These are phyloP conservation scores for Paragyromitra xinjiangensis DNA, from an alignment of 495 filamentous ascomycete species.

Conservation along the genomic window DNA sequence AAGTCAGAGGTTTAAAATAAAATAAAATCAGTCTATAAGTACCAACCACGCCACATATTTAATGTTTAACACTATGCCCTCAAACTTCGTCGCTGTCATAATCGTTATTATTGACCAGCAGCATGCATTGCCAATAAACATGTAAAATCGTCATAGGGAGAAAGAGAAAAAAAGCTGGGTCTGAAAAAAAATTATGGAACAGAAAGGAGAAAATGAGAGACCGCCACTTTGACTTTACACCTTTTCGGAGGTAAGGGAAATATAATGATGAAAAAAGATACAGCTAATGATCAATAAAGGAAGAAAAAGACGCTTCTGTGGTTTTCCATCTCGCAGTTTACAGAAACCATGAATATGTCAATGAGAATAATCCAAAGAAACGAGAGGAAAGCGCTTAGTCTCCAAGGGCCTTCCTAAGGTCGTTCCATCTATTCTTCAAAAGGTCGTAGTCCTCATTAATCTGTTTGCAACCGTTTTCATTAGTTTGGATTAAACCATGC, in stretches of 20 bases:
- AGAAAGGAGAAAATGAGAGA: constrained; percentile 25
- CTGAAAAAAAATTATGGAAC: constrained; percentile 37
- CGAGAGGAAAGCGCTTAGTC: constrained; percentile 46
- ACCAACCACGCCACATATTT: constrained; percentile 39
- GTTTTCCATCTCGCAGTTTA: constrained; percentile 20
- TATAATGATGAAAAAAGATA: constrained; percentile 1
- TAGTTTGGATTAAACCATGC: constrained; percentile 21
- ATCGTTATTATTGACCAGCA: constrained; percentile 44
- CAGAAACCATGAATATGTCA: constrained; percentile 16
- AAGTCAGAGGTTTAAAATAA: constrained; percentile 12
- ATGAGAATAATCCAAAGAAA: constrained; percentile 20
- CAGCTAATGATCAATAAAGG: constrained; percentile 4
- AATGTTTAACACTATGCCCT: constrained; percentile 32
- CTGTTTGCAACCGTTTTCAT: constrained; percentile 59
- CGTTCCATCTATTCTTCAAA: constrained; percentile 80
- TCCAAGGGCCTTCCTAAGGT: constrained; percentile 74
- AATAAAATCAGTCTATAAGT: constrained; percentile 47
- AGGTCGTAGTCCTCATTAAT: constrained; percentile 77
- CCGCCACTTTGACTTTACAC: constrained; percentile 20
- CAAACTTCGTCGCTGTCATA: constrained; percentile 26
- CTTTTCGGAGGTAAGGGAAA: constrained; percentile 12
- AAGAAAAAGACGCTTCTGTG: constrained; percentile 17
- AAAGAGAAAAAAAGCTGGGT: not conserved
- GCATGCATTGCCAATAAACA: constrained; percentile 37
- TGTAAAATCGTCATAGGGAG: constrained; percentile 31